Conservation (phyloP, 2,329 filamentous ascomycete genomes). For the Alternaria dauci region DNA sequence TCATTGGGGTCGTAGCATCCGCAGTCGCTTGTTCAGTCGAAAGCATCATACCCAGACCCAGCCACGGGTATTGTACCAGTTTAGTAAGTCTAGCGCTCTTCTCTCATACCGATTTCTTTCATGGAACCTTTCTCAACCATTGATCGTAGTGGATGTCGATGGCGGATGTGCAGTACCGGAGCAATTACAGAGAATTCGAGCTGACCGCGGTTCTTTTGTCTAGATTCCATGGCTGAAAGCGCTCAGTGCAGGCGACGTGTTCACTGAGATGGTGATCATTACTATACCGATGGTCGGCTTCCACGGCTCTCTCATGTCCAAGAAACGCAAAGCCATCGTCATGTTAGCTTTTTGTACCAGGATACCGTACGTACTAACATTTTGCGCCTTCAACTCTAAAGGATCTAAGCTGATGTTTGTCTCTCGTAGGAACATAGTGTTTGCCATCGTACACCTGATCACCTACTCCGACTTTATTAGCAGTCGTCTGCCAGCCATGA, state of each 20-base stretch:
- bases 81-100: background rate
- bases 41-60: conserved; percentile 3
- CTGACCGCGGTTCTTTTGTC: background rate
- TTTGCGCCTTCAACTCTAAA: fast-evolving
- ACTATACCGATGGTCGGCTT: conserved; percentile 11
- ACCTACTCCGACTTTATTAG: conserved; percentile 4
- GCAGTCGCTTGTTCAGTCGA: conserved; percentile 5
- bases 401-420: background rate
- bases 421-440: conserved; percentile 6
- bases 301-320: conserved; percentile 1
- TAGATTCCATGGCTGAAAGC: conserved; percentile 12
- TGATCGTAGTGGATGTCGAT: background rate
- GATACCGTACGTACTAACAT: conserved; percentile 1
- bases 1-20: conserved; percentile 2
- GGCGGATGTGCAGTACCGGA: no score
- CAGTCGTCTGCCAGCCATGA: background rate
- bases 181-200: background rate
- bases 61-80: background rate
- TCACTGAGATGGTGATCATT: conserved; percentile 7
- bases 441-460: conserved; percentile 8
- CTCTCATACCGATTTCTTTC: fast-evolving
- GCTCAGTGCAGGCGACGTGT: conserved; percentile 1
- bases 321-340: conserved; percentile 6
- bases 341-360: conserved; percentile 15
- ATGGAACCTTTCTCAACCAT: background rate